Base-by-base conservation (phyloP, 805 yeast genomes). In the Nakazawaea wyomingensis region DNA sequence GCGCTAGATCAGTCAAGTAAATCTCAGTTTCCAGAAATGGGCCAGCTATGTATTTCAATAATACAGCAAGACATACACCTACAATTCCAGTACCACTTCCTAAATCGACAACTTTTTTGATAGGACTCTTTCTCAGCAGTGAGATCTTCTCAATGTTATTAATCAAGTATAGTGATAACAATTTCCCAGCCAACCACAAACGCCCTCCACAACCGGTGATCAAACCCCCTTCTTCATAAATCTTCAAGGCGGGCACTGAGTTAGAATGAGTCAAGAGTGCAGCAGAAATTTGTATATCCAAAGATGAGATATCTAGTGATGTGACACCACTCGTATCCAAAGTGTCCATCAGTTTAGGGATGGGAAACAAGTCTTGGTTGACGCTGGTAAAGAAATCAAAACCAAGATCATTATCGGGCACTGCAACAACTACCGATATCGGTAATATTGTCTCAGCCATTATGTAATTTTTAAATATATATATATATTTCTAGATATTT, bases 121-220 rank as follows among this genome's bases (percentile, higher is more conserved):
- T 18, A 3, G 18, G 5, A 19, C 17, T 10, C 13, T 29, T 29
- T 5, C 37, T 1, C 62, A 58, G 18, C 60, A 35, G 56, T 52
- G 45, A 17, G 17, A 35, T 8, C 27, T 29, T n/a, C 11, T 47
- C 44, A 34, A 52, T 50, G 30, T 57, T 54, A 34, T 61, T 64
- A 2, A 66, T 40, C 7, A 74, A 47, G 46, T 74, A 77, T 31
- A 71, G 60, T 11, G 79, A 66, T 16, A 77, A 58, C 36, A 76
- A 59, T 43, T 76, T 78, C 14, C 82, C 83, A 8, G 82, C 80
- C 2, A 78, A 66, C 83, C 83, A 77, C 4, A 77, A 62, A 45
- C 74, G 71, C 3, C 83, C 83, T n/a, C 83, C 83, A 55, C 82
- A 78, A 2, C 83, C 83, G 4, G 68, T 54, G 1, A 68, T 74